A percentile compares a stretch with the other conserved stretches of the same genome.
phyloP scores from a whole-genome alignment of 1,139 yeast species.

The Saccharomycopsis phalli region DNA sequence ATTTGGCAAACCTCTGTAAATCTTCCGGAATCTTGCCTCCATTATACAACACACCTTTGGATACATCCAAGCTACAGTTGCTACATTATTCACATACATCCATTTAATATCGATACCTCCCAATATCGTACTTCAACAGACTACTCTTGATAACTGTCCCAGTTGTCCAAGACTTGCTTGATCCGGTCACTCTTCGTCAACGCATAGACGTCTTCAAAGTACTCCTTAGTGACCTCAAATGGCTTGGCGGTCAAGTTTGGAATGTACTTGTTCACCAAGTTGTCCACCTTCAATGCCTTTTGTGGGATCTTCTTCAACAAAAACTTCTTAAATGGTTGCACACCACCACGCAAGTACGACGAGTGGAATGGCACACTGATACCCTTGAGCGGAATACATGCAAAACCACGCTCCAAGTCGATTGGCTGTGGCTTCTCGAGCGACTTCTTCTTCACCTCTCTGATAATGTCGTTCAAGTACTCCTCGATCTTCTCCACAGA shows the following conservation, averaged over 20 bases:
- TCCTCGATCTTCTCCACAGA: constrained; percentile 80
- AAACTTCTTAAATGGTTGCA: constrained; percentile 97
- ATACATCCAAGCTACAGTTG: too few relatives aligned
- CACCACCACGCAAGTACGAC: constrained; percentile 94
- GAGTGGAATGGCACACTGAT: constrained; percentile 99
- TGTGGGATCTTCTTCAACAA: constrained; percentile 91
- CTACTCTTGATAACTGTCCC: constrained; percentile 61
- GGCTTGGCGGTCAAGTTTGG: constrained; percentile 99
- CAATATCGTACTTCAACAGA: too few relatives aligned
- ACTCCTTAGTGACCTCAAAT: constrained; percentile 89
- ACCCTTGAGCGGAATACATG: constrained; percentile 96
- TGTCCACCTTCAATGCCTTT: constrained; percentile 90
- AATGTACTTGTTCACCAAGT: constrained; percentile 88
- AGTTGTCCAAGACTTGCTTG: constrained; percentile 81
- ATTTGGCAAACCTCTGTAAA: too few relatives aligned
- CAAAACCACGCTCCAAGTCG: constrained; percentile 94
- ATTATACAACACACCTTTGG: too few relatives aligned
- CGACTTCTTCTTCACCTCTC: constrained; percentile 75
- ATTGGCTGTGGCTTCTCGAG: constrained; percentile 90
- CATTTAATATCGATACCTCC: too few relatives aligned
- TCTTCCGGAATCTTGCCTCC: too few relatives aligned
- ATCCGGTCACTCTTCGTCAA: constrained; percentile 89
- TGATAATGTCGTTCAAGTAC: constrained; percentile 79
- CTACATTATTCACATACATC: too few relatives aligned
- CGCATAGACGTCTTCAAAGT: constrained; percentile 89